Percentiles rank a stretch among this genome's conserved stretches.
Evolutionary conservation across 768 basidiomycete species (phyloP).

Genomic region (Mycena galopus): DNA sequence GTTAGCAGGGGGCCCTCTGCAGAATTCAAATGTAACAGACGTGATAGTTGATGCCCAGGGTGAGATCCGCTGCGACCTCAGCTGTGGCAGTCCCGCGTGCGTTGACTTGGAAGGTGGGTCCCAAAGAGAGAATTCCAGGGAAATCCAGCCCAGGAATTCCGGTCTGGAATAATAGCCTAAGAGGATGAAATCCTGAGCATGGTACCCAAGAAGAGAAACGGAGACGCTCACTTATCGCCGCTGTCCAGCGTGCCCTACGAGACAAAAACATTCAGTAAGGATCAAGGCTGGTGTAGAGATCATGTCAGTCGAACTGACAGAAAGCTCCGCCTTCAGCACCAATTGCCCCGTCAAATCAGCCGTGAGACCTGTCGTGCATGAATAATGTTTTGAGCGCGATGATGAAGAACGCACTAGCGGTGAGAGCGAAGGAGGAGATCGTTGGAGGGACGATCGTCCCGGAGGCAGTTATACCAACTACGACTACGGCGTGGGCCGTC

Average conservation of each 20-base stretch:
- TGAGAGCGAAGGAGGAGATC: conserved; percentile 8
- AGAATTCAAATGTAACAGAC: conserved; percentile 28
- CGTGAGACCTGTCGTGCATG: conserved; percentile 19
- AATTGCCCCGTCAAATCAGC: conserved; percentile 27
- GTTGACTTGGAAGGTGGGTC: conserved; percentile 62
- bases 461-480: conserved; percentile 55
- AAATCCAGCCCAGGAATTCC: conserved; percentile 59
- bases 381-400: not conserved
- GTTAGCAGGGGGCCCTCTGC: not conserved
- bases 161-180: conserved; percentile 43
- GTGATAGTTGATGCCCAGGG: conserved; percentile 59
- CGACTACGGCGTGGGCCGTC: conserved; percentile 51
- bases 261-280: not conserved
- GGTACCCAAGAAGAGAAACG: too few species aligned
- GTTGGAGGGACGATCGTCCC: conserved; percentile 63
- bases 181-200: too few species aligned
- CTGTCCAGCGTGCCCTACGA: conserved; percentile 54
- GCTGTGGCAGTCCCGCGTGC: conserved; percentile 48
- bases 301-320: not conserved
- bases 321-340: conserved; percentile 21
- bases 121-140: conserved; percentile 63
- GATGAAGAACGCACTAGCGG: conserved; percentile 1
- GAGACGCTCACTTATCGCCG: conserved; percentile 53
- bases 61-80: conserved; percentile 55
- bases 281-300: too few species aligned